A percentile compares a stretch with the other conserved stretches of the same genome.
These are phyloP conservation scores for Monilinia polystroma DNA, from an alignment of 2,329 filamentous ascomycete genomes.

Conservation along the genomic window DNA sequence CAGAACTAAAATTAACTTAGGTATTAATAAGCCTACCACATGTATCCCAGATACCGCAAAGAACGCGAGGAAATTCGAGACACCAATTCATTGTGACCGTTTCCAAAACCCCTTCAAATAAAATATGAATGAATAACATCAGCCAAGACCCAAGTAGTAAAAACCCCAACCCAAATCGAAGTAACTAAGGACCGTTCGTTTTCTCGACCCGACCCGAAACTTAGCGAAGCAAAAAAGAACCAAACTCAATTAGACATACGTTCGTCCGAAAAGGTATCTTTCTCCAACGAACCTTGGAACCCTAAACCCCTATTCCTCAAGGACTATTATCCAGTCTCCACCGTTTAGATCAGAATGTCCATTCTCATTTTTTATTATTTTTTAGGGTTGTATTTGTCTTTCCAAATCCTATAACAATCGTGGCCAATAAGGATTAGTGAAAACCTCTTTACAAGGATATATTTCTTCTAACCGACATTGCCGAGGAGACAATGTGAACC, in stretches of 20 bases:
- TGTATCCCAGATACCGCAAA: background rate
- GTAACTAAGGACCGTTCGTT: conserved; percentile 1
- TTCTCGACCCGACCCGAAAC: conserved; percentile 16
- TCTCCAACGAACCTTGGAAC: background rate
- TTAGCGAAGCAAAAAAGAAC: conserved; percentile 11
- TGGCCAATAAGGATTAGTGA: conserved; percentile 15
- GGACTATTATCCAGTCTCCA: conserved; percentile 8
- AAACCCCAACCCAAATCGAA: background rate
- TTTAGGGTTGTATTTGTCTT: conserved; percentile 76
- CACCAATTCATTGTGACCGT: conserved; percentile 18
- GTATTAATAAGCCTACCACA: conserved; percentile 10
- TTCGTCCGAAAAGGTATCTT: conserved; percentile 1
- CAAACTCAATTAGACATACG: conserved; percentile 17
- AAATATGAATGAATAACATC: conserved; percentile 4
- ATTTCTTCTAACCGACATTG: conserved; percentile 18
- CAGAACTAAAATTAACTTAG: conserved; percentile 11
- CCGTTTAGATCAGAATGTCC: background rate
- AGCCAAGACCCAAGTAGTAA: background rate
- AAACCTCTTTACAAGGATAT: conserved; percentile 12
- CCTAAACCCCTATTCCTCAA: background rate
- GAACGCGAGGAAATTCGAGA: conserved; percentile 5
- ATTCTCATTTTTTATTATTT: conserved; percentile 28
- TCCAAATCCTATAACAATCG: conserved; percentile 74
- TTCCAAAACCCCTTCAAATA: background rate
- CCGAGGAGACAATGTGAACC: conserved; percentile 19